Conservation (phyloP, 1,284 basidiomycete species). For the Caloboletus firmus region DNA sequence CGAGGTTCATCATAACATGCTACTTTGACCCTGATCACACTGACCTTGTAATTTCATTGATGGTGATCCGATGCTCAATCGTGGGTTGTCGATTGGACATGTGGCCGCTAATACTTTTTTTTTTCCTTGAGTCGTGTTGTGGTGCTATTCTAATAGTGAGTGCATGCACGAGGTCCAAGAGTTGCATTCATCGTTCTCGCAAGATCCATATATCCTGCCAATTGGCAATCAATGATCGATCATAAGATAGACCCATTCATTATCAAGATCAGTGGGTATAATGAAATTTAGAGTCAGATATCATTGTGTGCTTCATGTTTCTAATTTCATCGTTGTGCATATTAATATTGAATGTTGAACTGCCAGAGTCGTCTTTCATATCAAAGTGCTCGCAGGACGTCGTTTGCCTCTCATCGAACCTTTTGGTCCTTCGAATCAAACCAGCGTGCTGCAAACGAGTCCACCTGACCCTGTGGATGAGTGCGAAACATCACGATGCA, state of each 20-base stretch:
- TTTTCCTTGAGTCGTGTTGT: neutral
- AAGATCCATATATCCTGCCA: neutral
- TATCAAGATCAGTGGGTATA: neutral
- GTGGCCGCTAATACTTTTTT: neutral
- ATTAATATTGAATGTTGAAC: too few relatives aligned
- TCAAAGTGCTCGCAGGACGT: neutral
- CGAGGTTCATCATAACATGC: neutral
- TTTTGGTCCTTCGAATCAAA: neutral
- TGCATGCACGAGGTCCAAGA: neutral
- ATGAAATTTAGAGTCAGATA: slow-evolving; percentile 11
- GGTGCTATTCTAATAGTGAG: neutral
- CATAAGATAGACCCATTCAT: neutral
- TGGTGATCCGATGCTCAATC: neutral
- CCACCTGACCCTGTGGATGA: neutral
- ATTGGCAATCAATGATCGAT: slow-evolving; percentile 1
- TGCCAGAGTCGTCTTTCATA: neutral
- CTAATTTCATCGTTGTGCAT: slow-evolving; percentile 4
- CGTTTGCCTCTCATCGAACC: neutral
- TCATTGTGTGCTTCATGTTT: neutral
- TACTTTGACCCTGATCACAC: neutral
- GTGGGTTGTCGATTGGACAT: neutral
- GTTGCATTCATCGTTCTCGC: neutral
- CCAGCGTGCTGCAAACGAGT: neutral
- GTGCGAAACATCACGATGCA: neutral
- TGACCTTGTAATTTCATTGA: neutral